Evolutionary conservation across 1,284 basidiomycete species (phyloP), one percentile per base, ranked within the genome.

Genomic region (Chalciporus sp.): DNA sequence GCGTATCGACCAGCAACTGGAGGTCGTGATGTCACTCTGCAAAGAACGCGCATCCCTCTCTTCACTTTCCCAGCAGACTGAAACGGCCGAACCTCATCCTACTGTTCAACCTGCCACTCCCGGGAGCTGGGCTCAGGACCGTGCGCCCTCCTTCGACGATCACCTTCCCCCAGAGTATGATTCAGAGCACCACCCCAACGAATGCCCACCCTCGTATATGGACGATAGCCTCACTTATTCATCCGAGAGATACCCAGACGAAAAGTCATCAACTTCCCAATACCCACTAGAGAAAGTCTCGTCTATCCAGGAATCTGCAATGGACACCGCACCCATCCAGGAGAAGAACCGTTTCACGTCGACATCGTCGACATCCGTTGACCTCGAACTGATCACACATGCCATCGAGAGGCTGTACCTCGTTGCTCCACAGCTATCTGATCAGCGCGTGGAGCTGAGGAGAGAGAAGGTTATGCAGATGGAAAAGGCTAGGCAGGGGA

Each of bases 391-490:
- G 6, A 85, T 96, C 40, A 84, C 90, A 0, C 80, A 83, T 66
- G 93, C 94, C 19, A 95, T 97, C 59, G 94, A 95, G 65, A 78
- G 93, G 26, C 73, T 96, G 10, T 92, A 94, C 67, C 69, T 82
- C 14, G 86, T 89, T 28, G 86, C 91, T 1, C 94, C 94, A 0
- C 92, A 94, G 68, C 71, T 95, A 40, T 83, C 89, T 54, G 87
- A 92, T 64, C 94, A 96, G 69, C 84, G 94, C 1, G 91, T 91
- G 11, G 92, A 94, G 66, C 78, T 94, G 49, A 86, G 88, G 60
- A 77, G 78, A 20, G 74, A 80, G 23, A 90, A 90, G 67, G 62
- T 83, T 16, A 78, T 79, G 11, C 76, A 87, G 67, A 80, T 89
- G 78, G 84, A 89, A 68, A 76, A 76, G 42, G 88, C 88, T 3